Evolutionary conservation across 2,329 filamentous ascomycete genomes (phyloP), one percentile per base, ranked within the genome.

Genomic region (Byssochlamys sp.): DNA sequence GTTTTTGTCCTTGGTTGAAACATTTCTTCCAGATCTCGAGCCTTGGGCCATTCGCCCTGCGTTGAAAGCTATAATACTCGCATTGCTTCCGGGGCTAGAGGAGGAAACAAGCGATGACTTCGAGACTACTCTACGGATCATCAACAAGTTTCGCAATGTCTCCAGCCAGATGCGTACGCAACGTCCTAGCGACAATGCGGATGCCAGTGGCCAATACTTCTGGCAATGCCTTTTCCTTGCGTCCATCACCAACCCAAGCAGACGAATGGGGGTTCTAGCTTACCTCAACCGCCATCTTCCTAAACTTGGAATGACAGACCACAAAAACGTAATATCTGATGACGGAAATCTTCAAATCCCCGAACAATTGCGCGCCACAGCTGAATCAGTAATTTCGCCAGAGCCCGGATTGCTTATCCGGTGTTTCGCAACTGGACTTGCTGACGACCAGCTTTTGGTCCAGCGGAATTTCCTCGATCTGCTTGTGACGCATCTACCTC

Each of bases 31-130:
- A 27, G 80, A 81, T 52, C 72, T 96, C 33, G 82, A 91, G 61
- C 78, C 86, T 31, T 79, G 80, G 58, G 82, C 88, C 5, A 78
- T 99, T 52, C 84, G 92, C 14, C 91, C 94, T 2, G 91, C 92
- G 1, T 81, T 97, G 74, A 96, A 96, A 72, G 88, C 91, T 6
- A 84, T 97, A 12, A 86, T 97, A 59, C 77, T 99, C 24, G 87
- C 90, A n/a, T 78, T 99, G 29, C 78, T 99, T 2, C 94, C 94
- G 0, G 94, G 91, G 0, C 75, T 99, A 2, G 94, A 99, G 72
- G 94, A 99, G 63, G 94, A 97, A 71, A 95, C 90, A 7, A 95
- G 91, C 63, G 94, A 99, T 69, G 95, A 99, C 69, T 99, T 97
- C 71, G 92, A 97, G 61, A 83, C 89, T 56, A 95, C 91, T 1